Evolutionary conservation across 1,139 yeast genomes (phyloP).

Genomic region (Yamadazyma blattariae): DNA sequence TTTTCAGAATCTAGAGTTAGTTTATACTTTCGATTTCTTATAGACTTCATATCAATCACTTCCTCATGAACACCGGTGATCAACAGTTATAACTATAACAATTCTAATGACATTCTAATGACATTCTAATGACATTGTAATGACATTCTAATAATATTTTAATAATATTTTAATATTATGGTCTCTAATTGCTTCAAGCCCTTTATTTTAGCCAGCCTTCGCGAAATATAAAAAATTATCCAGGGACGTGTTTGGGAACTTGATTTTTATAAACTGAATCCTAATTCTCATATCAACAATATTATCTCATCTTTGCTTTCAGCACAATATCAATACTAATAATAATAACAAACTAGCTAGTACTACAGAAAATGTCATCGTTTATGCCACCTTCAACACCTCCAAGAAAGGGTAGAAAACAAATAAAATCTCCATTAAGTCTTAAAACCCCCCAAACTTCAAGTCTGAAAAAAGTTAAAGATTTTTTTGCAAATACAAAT

Average conservation of each 20-base stretch:
- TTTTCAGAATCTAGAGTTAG: too few species aligned
- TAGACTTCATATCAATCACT: too few species aligned
- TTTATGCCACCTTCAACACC: constrained; percentile 16
- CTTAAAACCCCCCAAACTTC: constrained; percentile 15
- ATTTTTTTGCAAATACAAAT: constrained; percentile 5
- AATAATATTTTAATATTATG: too few species aligned
- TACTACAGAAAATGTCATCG: constrained; percentile 5
- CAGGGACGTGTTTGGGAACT: constrained; percentile 4
- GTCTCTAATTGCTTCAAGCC: too few species aligned
- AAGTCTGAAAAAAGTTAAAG: constrained; percentile 8
- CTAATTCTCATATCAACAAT: neutral
- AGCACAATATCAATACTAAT: constrained; percentile 6
- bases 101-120: too few species aligned
- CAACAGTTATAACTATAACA: too few species aligned
- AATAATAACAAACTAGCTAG: too few species aligned
- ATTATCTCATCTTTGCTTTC: neutral
- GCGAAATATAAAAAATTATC: constrained; percentile 1
- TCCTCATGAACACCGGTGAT: too few species aligned
- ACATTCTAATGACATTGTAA: too few species aligned
- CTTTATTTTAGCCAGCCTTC: constrained; percentile 3
- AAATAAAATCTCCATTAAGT: constrained; percentile 6
- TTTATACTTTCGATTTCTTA: too few species aligned
- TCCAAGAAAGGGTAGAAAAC: constrained; percentile 10
- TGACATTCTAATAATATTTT: too few species aligned
- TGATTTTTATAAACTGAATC: neutral